phyloP scores from a whole-genome alignment of 306 rosid genomes.

The Quercus wislizeni region DNA sequence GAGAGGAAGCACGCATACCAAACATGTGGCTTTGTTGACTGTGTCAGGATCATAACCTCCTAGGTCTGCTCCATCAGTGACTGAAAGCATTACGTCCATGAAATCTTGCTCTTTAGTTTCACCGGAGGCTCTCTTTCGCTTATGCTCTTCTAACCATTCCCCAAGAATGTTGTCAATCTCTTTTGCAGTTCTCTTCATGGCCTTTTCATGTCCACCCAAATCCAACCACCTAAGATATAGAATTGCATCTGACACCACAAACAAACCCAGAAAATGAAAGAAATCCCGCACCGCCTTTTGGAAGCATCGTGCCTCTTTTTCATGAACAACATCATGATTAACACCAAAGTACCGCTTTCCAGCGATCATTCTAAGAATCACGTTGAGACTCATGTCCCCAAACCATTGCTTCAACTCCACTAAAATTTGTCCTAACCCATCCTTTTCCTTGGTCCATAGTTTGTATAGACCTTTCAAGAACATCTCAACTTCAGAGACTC shows the following conservation, averaged over 20 bases:
- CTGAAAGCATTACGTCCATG: slow-evolving; percentile 33
- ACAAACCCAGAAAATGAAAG: slow-evolving; percentile 22
- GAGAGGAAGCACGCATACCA: slow-evolving; percentile 26
- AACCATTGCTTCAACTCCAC: no score
- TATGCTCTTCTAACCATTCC: slow-evolving; percentile 51
- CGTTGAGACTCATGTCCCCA: no score
- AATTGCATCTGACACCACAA: slow-evolving; percentile 35
- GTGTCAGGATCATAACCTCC: slow-evolving; percentile 35
- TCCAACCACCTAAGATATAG: slow-evolving; percentile 45
- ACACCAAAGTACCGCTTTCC: no score
- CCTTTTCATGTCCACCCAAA: slow-evolving; percentile 47
- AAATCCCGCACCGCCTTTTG: slow-evolving; percentile 23
- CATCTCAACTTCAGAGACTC: no score
- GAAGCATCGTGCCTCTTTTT: neutral
- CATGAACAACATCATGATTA: no score
- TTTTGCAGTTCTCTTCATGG: slow-evolving; percentile 17
- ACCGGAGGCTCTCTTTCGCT: neutral
- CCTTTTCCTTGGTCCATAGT: neutral
- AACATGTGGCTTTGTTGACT: slow-evolving; percentile 42
- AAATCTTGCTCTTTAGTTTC: slow-evolving; percentile 27
- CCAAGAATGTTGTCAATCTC: slow-evolving; percentile 29
- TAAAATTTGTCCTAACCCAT: neutral
- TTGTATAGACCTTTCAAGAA: no score
- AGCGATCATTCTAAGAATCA: no score
- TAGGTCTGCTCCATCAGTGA: neutral